Conservation (phyloP, 202 grass and related monocot genomes). For the Brachypodium distachyon region DNA sequence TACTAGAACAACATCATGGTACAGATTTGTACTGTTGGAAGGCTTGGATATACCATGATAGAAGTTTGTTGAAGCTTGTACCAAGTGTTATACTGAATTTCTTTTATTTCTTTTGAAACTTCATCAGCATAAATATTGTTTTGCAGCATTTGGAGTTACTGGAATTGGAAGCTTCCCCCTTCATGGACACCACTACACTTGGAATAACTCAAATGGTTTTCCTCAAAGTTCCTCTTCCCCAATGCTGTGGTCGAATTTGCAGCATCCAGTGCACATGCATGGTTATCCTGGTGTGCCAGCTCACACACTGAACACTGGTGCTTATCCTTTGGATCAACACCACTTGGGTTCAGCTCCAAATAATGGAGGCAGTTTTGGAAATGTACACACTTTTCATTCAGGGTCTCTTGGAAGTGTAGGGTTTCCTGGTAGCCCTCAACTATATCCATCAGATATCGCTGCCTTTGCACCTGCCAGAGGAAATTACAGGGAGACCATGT, state of each 20-base stretch:
- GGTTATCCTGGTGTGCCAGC: constrained; percentile 31
- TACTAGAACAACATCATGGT: background rate
- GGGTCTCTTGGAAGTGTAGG: constrained; percentile 37
- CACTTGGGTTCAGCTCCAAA: constrained; percentile 53
- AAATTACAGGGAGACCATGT: constrained; percentile 35
- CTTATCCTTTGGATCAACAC: constrained; percentile 43
- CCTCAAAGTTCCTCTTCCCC: constrained; percentile 34
- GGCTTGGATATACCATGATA: background rate
- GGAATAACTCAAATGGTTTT: constrained; percentile 42
- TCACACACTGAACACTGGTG: constrained; percentile 24
- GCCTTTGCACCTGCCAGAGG: constrained; percentile 34
- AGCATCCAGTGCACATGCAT: constrained; percentile 41
- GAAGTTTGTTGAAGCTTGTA: background rate
- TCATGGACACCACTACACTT: constrained; percentile 37
- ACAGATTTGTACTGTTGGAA: background rate
- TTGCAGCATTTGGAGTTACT: constrained; percentile 40
- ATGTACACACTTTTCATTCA: constrained; percentile 25
- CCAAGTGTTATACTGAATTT: background rate
- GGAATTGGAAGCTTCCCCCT: constrained; percentile 43
- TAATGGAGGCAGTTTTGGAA: constrained; percentile 18
- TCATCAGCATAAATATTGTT: background rate
- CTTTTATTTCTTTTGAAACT: constrained; percentile 1
- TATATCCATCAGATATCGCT: constrained; percentile 25
- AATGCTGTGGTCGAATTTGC: constrained; percentile 46
- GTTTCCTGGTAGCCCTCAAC: constrained; percentile 36